A percentile compares a stretch with the other conserved stretches of the same genome.
Conservation (phyloP, 2,329 filamentous ascomycete species). For the Clarireedia homoeocarpa region DNA sequence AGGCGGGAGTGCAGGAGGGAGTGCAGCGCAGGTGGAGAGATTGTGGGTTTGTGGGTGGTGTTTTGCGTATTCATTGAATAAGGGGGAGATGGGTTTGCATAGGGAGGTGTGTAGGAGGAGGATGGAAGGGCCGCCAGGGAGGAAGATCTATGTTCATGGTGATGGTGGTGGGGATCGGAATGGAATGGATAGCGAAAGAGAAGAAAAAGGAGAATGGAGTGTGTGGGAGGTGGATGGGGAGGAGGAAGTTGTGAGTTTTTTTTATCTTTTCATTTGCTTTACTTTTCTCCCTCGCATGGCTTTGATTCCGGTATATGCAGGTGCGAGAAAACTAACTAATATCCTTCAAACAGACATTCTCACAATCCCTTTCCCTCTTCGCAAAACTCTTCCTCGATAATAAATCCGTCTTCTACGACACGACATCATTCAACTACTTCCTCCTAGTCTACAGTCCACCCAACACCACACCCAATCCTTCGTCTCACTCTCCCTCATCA, state of each 20-base stretch:
- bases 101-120: constrained; percentile 46
- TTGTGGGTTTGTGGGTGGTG: constrained; percentile 88
- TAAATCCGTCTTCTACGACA: constrained; percentile 97
- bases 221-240: constrained; percentile 93
- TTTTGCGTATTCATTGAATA: constrained; percentile 78
- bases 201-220: constrained; percentile 51
- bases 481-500: too few species aligned
- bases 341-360: constrained; percentile 57
- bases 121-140: constrained; percentile 51
- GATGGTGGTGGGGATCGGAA: constrained; percentile 6
- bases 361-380: constrained; percentile 91
- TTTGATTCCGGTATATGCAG: neutral
- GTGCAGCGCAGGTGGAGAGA: constrained; percentile 45
- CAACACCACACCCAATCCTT: constrained; percentile 24
- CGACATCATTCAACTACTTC: constrained; percentile 90
- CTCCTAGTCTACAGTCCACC: constrained; percentile 66
- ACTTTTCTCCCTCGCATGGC: neutral
- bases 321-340: neutral
- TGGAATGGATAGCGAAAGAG: too few species aligned
- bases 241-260: constrained; percentile 55
- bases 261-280: neutral
- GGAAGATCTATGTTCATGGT: constrained; percentile 60
- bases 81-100: constrained; percentile 51
- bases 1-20: constrained; percentile 9
- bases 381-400: constrained; percentile 97